These are phyloP conservation scores for Phaeosphaeria sp. DNA, from an alignment of 2,329 filamentous ascomycete species.

Conservation along the genomic window DNA sequence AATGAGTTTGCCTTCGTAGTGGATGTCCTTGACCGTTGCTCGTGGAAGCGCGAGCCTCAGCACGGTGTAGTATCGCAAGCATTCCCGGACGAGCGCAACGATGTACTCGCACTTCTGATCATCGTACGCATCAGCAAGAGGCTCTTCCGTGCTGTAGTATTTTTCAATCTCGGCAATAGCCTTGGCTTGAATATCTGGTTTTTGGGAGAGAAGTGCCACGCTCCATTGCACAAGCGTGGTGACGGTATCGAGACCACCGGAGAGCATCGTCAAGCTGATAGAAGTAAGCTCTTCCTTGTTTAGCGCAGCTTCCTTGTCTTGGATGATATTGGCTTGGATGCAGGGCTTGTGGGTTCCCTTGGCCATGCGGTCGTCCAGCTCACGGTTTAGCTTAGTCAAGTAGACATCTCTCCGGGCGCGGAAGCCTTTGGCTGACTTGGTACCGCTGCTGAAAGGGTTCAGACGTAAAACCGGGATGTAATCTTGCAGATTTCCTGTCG, in stretches of 20 bases:
- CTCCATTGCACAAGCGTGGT: constrained; percentile 71
- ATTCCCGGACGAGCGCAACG: constrained; percentile 68
- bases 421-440: constrained; percentile 65
- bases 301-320: constrained; percentile 67
- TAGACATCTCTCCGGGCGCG: constrained; percentile 66
- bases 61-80: constrained; percentile 67
- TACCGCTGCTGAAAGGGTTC: constrained; percentile 67
- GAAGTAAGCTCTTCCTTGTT: constrained; percentile 68
- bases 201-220: constrained; percentile 64
- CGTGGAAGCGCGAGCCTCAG: constrained; percentile 68
- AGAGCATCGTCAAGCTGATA: constrained; percentile 73
- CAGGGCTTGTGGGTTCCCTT: constrained; percentile 68
- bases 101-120: constrained; percentile 70
- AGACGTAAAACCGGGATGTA: constrained; percentile 65
- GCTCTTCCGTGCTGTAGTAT: constrained; percentile 59
- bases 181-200: constrained; percentile 68
- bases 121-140: constrained; percentile 66
- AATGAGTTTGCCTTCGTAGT: constrained; percentile 64
- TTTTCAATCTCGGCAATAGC: constrained; percentile 64
- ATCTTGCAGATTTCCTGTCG: constrained; percentile 67
- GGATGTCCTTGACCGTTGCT: constrained; percentile 65
- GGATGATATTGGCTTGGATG: constrained; percentile 71
- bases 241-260: constrained; percentile 70
- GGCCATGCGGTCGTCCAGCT: constrained; percentile 66
- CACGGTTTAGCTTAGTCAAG: constrained; percentile 62